Percentiles rank a stretch among this genome's conserved stretches.
These are phyloP conservation scores for Saccharomycopsis fibuligera DNA, from an alignment of 805 yeast species.

Conservation along the genomic window DNA sequence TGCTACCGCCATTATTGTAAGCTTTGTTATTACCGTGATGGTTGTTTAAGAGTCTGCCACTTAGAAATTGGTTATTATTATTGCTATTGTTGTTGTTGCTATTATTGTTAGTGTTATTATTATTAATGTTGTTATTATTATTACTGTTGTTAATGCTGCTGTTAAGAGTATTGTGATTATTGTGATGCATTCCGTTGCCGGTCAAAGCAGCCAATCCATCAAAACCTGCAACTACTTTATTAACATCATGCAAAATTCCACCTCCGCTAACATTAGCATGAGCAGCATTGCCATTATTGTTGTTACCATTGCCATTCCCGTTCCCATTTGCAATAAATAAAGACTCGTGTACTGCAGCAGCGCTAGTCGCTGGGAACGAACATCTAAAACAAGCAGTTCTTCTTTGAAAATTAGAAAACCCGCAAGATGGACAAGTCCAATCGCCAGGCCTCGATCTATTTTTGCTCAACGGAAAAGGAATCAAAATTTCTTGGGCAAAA, in stretches of 20 bases:
- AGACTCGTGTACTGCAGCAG: conserved; percentile 63
- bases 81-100: conserved; percentile 11
- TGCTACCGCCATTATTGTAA: conserved; percentile 6
- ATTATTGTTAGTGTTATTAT: conserved; percentile 20
- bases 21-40: conserved; percentile 19
- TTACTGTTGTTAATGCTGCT: conserved; percentile 15
- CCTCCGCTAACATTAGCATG: conserved; percentile 3
- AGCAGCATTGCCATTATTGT: conserved; percentile 4
- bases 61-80: conserved; percentile 3
- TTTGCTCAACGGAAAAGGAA: conserved; percentile 70
- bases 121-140: conserved; percentile 14
- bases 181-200: no score
- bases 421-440: conserved; percentile 97
- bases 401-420: conserved; percentile 90
- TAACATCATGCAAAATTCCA: no score
- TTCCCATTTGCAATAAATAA: conserved; percentile 13
- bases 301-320: conserved; percentile 1
- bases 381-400: conserved; percentile 92
- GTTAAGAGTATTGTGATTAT: background rate
- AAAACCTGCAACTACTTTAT: background rate
- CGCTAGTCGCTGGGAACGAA: conserved; percentile 76
- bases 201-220: background rate
- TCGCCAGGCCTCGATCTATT: conserved; percentile 89
- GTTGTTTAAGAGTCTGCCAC: conserved; percentile 13
- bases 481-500: conserved; percentile 71